phyloP scores from a whole-genome alignment of 306 rosid species.

The Lathyrus aphaca region DNA sequence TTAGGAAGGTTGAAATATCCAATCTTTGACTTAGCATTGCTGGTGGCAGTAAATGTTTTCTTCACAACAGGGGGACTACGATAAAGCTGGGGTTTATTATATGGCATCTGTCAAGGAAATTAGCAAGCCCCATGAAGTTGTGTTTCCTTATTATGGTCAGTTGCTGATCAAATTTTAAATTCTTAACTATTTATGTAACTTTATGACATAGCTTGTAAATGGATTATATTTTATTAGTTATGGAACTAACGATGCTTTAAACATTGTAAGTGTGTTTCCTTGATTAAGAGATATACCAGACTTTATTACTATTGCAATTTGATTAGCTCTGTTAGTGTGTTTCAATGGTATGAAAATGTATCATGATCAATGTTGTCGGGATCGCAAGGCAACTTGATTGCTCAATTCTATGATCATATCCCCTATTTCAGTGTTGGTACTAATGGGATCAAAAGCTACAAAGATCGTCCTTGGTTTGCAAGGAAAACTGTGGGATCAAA shows the following conservation, averaged over 20 bases:
- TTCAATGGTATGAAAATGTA: slow-evolving; percentile 28
- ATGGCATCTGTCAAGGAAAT: slow-evolving; percentile 98
- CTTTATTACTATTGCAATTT: slow-evolving; percentile 25
- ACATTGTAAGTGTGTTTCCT: slow-evolving; percentile 8
- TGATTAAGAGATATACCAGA: slow-evolving; percentile 4
- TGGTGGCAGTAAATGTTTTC: slow-evolving; percentile 39
- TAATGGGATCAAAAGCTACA: neutral
- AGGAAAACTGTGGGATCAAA: slow-evolving; percentile 3
- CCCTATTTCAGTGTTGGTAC: neutral
- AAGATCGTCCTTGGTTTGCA: neutral
- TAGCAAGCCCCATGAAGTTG: slow-evolving; percentile 88
- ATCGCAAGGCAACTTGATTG: neutral
- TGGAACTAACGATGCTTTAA: slow-evolving; percentile 1
- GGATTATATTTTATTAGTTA: slow-evolving; percentile 12
- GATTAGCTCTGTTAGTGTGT: slow-evolving; percentile 26
- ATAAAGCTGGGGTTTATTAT: slow-evolving; percentile 93
- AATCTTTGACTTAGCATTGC: slow-evolving; percentile 28
- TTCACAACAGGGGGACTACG: slow-evolving; percentile 88
- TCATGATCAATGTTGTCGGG: slow-evolving; percentile 1
- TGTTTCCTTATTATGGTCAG: slow-evolving; percentile 95
- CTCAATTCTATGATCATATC: neutral
- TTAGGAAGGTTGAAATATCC: neutral
- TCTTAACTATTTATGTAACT: slow-evolving; percentile 25
- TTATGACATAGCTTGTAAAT: slow-evolving; percentile 30
- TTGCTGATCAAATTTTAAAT: slow-evolving; percentile 37